Base-by-base conservation (phyloP, 192 early-diverging fungal genomes). In the Funneliformis geosporum region DNA sequence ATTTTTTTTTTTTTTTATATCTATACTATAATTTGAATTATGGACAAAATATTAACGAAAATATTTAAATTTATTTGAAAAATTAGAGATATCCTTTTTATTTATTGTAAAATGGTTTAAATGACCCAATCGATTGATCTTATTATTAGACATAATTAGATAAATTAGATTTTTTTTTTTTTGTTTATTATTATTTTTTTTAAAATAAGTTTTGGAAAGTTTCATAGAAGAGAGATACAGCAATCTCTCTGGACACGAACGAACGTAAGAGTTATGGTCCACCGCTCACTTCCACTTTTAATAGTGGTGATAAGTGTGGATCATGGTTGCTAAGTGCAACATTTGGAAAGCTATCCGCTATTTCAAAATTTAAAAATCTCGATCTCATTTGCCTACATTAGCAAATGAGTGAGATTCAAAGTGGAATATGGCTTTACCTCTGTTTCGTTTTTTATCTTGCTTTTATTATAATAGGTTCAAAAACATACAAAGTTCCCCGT, bases 401-500 rank as follows among this genome's bases (percentile, higher is more conserved):
- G 23, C 62, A 16, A 12, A 65, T 11, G 12, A 28, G 14, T 69
- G 40, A 69, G 33, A n/a, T 43, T 40, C 33, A 69, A 69, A 43
- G 18, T 42, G 67, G 47, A 59, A 55, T 47, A 60, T 62, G 16
- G 61, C 28, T 60, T 72, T 69, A 67, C 46, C 60, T n/a, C n/a
- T 69, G 44, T 73, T 65, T 33, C 80, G 75, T 60, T 83, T 85
- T 83, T 73, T 71, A n/a, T 46, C 18, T 79, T 84, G 59, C 80
- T 80, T 86, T 67, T 38, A 11, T 81, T 80, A 80, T 86, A 21
- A 28, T 43, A 76, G 76, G 86, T 83, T 93, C 92, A 81, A 95
- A 92, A 92, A 94, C 92, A 82, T 95, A 92, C 89, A 95, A 95
- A 88, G 96, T 99, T 83, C 97, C 97, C 84, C 93, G 95, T 87